Evolutionary conservation across 768 basidiomycete species (phyloP).

Genomic region (Trametes cinnabarina): DNA sequence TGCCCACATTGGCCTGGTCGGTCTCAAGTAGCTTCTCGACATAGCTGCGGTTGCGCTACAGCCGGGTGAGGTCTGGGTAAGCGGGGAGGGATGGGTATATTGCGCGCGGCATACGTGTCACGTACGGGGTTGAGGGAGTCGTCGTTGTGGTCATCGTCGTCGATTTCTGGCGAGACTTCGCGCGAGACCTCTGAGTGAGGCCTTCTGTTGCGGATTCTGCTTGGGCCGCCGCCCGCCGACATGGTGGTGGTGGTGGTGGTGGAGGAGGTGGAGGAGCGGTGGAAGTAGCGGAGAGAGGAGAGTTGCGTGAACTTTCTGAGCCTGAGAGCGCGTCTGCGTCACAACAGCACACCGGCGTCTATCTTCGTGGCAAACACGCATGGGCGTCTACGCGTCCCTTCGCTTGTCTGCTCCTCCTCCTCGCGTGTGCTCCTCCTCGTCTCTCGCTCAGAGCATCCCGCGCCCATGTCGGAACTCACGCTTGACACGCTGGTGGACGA

Average conservation of each 20-base stretch:
- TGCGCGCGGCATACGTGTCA: constrained; percentile 21
- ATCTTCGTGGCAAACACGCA: not conserved
- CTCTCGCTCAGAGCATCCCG: not conserved
- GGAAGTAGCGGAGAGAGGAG: not conserved
- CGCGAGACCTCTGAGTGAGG: not conserved
- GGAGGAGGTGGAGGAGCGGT: constrained; percentile 4
- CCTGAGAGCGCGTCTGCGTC: constrained; percentile 2
- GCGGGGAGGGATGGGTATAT: not conserved
- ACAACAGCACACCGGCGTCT: not conserved
- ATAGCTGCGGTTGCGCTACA: constrained; percentile 53
- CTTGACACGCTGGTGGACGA: constrained; percentile 77
- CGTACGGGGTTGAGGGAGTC: constrained; percentile 21
- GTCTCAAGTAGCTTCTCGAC: constrained; percentile 65
- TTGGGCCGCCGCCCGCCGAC: constrained; percentile 20
- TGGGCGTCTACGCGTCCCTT: not conserved
- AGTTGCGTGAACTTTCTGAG: not conserved
- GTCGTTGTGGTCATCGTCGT: constrained; percentile 19
- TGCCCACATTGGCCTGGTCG: constrained; percentile 55
- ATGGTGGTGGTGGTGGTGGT: too few relatives aligned
- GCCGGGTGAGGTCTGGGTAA: not conserved
- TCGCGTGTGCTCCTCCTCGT: not conserved
- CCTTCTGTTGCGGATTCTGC: constrained; percentile 9
- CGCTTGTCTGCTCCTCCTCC: not conserved
- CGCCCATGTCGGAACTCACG: constrained; percentile 68
- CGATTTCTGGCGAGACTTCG: constrained; percentile 6